Evolutionary conservation across 2,329 filamentous ascomycete genomes (phyloP).

Genomic region (Helotiales sp.): DNA sequence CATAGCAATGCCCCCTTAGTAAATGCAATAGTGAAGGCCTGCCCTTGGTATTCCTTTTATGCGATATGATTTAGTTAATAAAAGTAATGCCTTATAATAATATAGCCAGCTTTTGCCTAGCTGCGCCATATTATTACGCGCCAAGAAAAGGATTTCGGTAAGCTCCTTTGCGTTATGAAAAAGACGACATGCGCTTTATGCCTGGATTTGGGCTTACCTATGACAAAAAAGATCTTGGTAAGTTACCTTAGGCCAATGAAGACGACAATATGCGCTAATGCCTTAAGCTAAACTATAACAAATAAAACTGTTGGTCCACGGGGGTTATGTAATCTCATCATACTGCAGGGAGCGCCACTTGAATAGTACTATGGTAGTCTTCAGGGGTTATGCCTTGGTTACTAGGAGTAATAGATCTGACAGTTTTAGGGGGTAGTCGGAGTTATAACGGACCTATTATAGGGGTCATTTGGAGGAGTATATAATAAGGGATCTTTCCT

Average conservation of each 20-base stretch:
- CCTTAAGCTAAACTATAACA: constrained; percentile 27
- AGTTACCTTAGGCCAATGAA: constrained; percentile 23
- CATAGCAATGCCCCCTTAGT: constrained; percentile 25
- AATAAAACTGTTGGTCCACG: no score
- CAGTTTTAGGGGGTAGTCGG: no score
- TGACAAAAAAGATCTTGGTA: constrained; percentile 25
- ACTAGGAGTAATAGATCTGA: no score
- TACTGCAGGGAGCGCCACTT: no score
- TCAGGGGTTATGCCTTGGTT: no score
- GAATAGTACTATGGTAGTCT: no score
- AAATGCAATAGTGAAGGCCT: constrained; percentile 29
- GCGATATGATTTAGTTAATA: constrained; percentile 31
- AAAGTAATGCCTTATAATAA: constrained; percentile 18
- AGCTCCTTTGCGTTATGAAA: constrained; percentile 18
- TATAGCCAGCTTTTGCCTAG: constrained; percentile 23
- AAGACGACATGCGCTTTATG: constrained; percentile 27
- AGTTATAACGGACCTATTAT: no score
- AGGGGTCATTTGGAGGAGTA: no score
- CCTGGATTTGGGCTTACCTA: constrained; percentile 22
- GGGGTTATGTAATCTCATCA: no score
- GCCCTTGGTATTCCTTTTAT: constrained; percentile 28
- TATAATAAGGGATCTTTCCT: no score
- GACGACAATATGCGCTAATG: constrained; percentile 17
- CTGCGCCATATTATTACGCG: constrained; percentile 22
- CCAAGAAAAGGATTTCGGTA: constrained; percentile 23